Evolutionary conservation across 1,284 basidiomycete species (phyloP), one percentile per base, ranked within the genome.

Genomic region (Pascua guehoae): DNA sequence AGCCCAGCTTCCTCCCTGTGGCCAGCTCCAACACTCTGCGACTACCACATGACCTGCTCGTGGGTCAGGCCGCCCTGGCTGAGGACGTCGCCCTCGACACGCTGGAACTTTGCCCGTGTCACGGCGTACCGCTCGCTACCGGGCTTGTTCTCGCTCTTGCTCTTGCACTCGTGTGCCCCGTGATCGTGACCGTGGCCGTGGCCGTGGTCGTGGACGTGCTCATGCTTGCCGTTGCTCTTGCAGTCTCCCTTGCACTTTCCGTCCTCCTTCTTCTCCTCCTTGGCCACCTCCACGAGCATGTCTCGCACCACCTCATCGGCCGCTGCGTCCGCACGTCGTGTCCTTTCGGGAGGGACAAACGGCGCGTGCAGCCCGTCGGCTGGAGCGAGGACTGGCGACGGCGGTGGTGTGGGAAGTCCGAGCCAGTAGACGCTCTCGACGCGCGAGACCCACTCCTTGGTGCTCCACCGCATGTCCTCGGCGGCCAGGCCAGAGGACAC

Each of bases 81-180:
- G 44, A 88, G 78, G 42, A 92, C 86, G 71, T 95, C 90, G 73
- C 86, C 89, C 76, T 91, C 89, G 0, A 98, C 91, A 18, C 88
- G 89, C 56, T 85, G 82, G 74, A 93, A 97, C 68, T 85, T 79
- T 7, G 93, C 95, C 70, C 89, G 81, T 68, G 96, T 84, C n/a
- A 85, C 71, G 47, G 74, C 71, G 64, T 73, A 76, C 56, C 85
- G 68, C 5, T 53, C 24, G 24, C 24, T 32, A 7, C 24, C 24
- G 24, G 4, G 24, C 24, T 32, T 32, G 24, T 32, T 32, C 24
- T 32, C 24, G 10, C n/a, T 49, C 16, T 17, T 49, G 12, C 38
- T 17, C 51, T 70, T 73, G 40, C 55, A 69, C 62, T 80, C 79
- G 16, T 51, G 24, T 32, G 24, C 24, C 24, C n/a, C n/a, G n/a